Base-by-base conservation (phyloP, 2,329 filamentous ascomycete genomes). In the Celoporthe dispersa region DNA sequence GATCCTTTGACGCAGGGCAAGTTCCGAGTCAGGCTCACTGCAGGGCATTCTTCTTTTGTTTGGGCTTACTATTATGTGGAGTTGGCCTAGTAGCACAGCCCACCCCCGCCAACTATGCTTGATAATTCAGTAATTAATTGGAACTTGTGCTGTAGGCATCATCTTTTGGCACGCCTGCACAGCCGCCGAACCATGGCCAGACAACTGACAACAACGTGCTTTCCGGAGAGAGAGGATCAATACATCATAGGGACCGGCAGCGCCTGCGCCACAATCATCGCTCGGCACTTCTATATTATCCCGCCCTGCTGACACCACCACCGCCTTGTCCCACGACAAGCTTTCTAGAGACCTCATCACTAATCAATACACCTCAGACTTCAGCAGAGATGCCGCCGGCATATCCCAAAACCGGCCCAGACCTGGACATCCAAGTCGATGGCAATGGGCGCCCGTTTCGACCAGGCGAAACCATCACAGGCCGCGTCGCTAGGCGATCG, bases 381-480 rank as follows among this genome's bases (percentile, higher is more conserved):
- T 5, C 16, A 25, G 4, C 55, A 55, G 55, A 6, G 0, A 70
- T 70, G 69, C 69, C 69, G 14, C 69, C 33, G n/a, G n/a, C 69
- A 59, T 6, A 2, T 39, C 9, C 2, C 28, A 68, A 63, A 6
- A 33, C 62, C 1, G 69, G 66, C 22, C 39, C 61, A 14, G 41
- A 64, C 33, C 60, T 71, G 31, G 59, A 67, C 39, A 71, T 71
- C 48, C 67, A 69, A 14, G n/a, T 71, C 12, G 66, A 69, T 55
- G 14, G 25, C 33, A 44, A 64, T 61, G 37, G 57, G n/a, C 60
- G 76, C 8, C 51, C 33, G 0, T 67, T 67, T 22, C 64, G 64
- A 33, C 63, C 70, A 22, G 79, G 78, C 16, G 76, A 78, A 44
- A 73, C 71, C 51, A 72, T 80, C 44, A 69, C 70, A 1, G 79